A percentile compares a stretch with the other conserved stretches of the same genome.
Evolutionary conservation across 2,329 filamentous ascomycete species (phyloP).

Genomic region (Ceratocystiopsis minuta): DNA sequence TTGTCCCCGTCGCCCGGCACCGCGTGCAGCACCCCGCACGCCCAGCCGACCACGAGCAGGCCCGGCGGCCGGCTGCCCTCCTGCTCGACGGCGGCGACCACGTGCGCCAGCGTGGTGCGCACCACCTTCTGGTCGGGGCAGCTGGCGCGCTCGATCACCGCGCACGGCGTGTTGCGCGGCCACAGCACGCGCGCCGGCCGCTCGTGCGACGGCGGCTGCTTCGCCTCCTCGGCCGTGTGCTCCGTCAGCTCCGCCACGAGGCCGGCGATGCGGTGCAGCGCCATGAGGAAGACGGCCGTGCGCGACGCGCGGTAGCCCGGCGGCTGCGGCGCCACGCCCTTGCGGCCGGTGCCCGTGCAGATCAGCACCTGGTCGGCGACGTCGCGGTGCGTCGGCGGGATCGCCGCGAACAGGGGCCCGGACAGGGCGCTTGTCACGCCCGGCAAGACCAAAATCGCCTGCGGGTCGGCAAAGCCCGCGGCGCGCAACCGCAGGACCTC

Average conservation of each 20-base stretch:
- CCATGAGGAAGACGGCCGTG: slow-evolving; percentile 91
- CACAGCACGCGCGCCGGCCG: slow-evolving; percentile 31
- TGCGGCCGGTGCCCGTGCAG: slow-evolving; percentile 91
- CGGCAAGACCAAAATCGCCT: slow-evolving; percentile 45
- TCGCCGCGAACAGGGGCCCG: slow-evolving; percentile 72
- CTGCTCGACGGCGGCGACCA: slow-evolving; percentile 67
- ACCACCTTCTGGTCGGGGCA: slow-evolving; percentile 91
- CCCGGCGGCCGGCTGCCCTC: slow-evolving; percentile 83
- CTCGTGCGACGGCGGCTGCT: too few species aligned
- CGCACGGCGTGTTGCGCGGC: slow-evolving; percentile 67
- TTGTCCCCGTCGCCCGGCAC: neutral
- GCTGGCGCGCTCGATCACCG: slow-evolving; percentile 81
- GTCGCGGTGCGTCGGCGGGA: slow-evolving; percentile 76
- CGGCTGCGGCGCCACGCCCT: slow-evolving; percentile 65
- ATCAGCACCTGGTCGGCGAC: slow-evolving; percentile 85
- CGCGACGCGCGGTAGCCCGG: slow-evolving; percentile 59
- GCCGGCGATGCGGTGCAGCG: slow-evolving; percentile 63
- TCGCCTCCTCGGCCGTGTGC: slow-evolving; percentile 17
- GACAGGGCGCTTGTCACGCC: slow-evolving; percentile 79
- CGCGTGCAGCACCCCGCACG: slow-evolving; percentile 60
- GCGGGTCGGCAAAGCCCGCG: slow-evolving; percentile 44
- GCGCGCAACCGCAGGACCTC: slow-evolving; percentile 70
- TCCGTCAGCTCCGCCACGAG: slow-evolving; percentile 54
- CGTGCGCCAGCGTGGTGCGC: slow-evolving; percentile 62
- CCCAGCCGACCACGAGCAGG: slow-evolving; percentile 64